Percentiles rank a stretch among this genome's conserved stretches.
These are phyloP conservation scores for Ceratobasidium sp. DNA, from an alignment of 1,284 basidiomycete species.

Conservation along the genomic window DNA sequence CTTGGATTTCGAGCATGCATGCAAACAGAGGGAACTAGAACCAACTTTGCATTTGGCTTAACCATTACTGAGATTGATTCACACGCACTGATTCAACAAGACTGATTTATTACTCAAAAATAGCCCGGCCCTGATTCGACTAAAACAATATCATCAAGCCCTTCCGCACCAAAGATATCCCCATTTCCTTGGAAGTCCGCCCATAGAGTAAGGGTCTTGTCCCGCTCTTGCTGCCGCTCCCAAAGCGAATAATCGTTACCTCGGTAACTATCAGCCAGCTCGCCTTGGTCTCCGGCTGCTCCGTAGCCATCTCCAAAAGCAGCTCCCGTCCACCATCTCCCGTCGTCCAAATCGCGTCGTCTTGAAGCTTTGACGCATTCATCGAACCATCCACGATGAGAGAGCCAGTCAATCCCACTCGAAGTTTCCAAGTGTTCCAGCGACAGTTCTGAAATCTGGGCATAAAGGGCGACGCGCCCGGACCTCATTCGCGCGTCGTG, in stretches of 20 bases:
- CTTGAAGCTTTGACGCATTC: constrained; percentile 49
- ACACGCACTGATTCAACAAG: too few relatives aligned
- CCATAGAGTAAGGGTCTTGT: neutral
- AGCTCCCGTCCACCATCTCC: neutral
- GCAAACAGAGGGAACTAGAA: too few relatives aligned
- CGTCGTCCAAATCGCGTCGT: neutral
- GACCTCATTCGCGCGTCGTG: too few relatives aligned
- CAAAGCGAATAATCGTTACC: neutral
- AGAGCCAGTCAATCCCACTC: neutral
- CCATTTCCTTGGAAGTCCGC: neutral
- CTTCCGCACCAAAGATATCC: neutral
- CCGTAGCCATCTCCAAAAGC: neutral
- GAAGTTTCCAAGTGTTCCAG: neutral
- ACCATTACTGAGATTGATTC: too few relatives aligned
- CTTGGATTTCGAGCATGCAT: too few relatives aligned
- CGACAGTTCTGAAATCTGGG: too few relatives aligned
- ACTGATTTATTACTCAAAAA: too few relatives aligned
- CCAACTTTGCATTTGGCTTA: too few relatives aligned
- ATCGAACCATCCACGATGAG: constrained; percentile 49
- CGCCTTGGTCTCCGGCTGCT: neutral
- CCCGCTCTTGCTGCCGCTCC: neutral
- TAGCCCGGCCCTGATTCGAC: too few relatives aligned
- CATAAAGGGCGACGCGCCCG: too few relatives aligned
- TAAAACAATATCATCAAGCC: too few relatives aligned
- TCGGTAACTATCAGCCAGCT: neutral